These are phyloP conservation scores for Coniferiporia sulphurascens DNA, from an alignment of 1,284 basidiomycete genomes.

Conservation along the genomic window DNA sequence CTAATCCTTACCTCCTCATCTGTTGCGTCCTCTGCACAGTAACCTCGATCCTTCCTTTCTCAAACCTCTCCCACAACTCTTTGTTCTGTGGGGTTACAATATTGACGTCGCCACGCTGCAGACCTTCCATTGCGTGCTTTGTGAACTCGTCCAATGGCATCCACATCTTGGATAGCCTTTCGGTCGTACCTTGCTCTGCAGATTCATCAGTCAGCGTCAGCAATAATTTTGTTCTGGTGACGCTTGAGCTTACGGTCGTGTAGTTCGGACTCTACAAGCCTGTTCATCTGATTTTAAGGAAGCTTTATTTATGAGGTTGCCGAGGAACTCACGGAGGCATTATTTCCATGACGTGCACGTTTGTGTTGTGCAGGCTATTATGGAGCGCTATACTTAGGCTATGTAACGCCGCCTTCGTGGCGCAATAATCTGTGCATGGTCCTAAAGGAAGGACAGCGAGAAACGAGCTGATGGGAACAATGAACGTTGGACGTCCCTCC, in stretches of 20 bases:
- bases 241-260: slow-evolving; percentile 45
- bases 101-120: slow-evolving; percentile 41
- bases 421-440: slow-evolving; percentile 46
- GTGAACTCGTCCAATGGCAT: slow-evolving; percentile 55
- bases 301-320: background rate
- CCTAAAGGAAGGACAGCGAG: slow-evolving; percentile 41
- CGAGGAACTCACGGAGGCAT: slow-evolving; percentile 51
- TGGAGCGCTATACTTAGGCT: slow-evolving; percentile 47
- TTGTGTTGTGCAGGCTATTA: slow-evolving; percentile 43
- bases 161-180: slow-evolving; percentile 47
- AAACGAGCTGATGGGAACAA: slow-evolving; percentile 50
- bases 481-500: slow-evolving; percentile 42
- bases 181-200: slow-evolving; percentile 48
- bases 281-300: slow-evolving; percentile 22
- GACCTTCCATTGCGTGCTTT: slow-evolving; percentile 40
- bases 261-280: slow-evolving; percentile 59
- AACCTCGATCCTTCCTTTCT: background rate
- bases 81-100: slow-evolving; percentile 23
- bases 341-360: slow-evolving; percentile 54
- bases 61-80: background rate
- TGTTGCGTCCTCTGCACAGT: slow-evolving; percentile 21
- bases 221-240: no score
- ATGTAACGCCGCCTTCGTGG: slow-evolving; percentile 60
- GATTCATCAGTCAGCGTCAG: background rate
- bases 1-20: background rate